Conservation (phyloP, 2,329 filamentous ascomycete species). For the Colletotrichum lentis region DNA sequence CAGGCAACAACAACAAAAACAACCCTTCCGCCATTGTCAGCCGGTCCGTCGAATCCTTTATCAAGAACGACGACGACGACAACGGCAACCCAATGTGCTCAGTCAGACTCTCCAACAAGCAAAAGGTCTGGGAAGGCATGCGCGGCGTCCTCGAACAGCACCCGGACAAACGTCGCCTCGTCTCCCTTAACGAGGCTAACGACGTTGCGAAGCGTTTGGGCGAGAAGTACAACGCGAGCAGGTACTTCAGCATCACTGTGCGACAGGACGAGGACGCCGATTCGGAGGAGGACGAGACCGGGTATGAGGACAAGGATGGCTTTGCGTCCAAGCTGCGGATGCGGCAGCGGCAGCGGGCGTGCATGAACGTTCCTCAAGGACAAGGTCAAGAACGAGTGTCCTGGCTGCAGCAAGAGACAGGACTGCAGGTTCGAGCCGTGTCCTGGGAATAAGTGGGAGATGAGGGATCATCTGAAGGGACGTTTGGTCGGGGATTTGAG, state of each 20-base stretch:
- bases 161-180: conserved; percentile 56
- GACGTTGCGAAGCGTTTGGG: conserved; percentile 65
- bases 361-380: conserved; percentile 14
- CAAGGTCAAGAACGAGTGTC: conserved; percentile 6
- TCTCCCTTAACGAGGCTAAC: conserved; percentile 64
- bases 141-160: conserved; percentile 43
- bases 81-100: background rate
- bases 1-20: conserved; percentile 1
- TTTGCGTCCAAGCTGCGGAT: conserved; percentile 42
- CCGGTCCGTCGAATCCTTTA: conserved; percentile 26
- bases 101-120: background rate
- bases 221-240: conserved; percentile 54
- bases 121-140: conserved; percentile 40
- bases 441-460: background rate
- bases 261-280: conserved; percentile 43
- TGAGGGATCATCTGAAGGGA: background rate
- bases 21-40: conserved; percentile 18
- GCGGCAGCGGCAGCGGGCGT: background rate
- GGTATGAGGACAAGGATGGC: conserved; percentile 42
- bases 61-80: conserved; percentile 19
- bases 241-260: conserved; percentile 49
- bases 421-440: background rate
- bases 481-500: background rate
- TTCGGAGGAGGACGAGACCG: conserved; percentile 41
- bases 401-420: conserved; percentile 16